Evolutionary conservation across 768 basidiomycete species (phyloP).

Genomic region (Trametes cubensis): DNA sequence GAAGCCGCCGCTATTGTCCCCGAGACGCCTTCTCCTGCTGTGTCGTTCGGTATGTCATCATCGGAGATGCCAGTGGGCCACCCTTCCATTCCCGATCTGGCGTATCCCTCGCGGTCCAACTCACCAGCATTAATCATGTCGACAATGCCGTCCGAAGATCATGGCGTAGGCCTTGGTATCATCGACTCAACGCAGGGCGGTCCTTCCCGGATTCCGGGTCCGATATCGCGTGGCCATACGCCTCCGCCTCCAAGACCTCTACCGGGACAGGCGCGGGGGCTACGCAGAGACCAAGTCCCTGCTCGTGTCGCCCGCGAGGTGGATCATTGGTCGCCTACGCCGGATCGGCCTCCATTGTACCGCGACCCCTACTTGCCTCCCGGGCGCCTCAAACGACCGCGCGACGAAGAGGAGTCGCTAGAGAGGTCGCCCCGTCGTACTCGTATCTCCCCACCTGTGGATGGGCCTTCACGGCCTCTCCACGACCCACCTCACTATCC

Average conservation of each 20-base stretch:
- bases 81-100: slow-evolving; percentile 7
- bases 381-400: slow-evolving; percentile 10
- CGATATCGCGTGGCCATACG: neutral
- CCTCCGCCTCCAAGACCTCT: neutral
- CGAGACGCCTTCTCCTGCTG: slow-evolving; percentile 1
- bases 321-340: slow-evolving; percentile 11
- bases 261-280: too few relatives aligned
- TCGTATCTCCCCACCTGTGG: neutral
- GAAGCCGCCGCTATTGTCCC: neutral
- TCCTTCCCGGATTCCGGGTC: neutral
- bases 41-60: neutral
- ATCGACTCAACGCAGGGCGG: neutral
- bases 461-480: neutral
- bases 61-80: neutral
- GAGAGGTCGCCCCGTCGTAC: slow-evolving; percentile 2
- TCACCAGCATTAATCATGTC: slow-evolving; percentile 1
- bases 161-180: neutral
- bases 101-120: slow-evolving; percentile 8
- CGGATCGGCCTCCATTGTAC: neutral
- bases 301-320: neutral
- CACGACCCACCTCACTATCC: neutral
- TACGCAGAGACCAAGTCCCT: neutral
- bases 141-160: neutral
- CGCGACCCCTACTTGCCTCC: neutral
- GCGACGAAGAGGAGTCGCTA: slow-evolving; percentile 1